phyloP scores from a whole-genome alignment of 1,139 yeast species.

The Zygotorulaspora mrakii region DNA sequence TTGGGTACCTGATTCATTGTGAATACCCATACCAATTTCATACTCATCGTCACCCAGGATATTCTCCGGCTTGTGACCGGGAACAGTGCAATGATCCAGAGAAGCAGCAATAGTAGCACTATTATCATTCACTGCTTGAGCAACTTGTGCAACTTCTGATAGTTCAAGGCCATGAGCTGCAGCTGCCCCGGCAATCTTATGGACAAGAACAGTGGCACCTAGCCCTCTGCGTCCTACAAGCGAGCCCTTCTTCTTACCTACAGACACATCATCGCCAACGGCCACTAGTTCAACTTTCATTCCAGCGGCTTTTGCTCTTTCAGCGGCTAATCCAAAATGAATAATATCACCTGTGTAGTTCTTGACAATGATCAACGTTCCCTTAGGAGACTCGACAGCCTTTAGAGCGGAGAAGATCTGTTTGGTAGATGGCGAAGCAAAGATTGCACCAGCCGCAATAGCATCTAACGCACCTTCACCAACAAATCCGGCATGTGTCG shows the following conservation, averaged over 20 bases:
- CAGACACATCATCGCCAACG: conserved; percentile 69
- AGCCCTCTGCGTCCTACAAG: conserved; percentile 51
- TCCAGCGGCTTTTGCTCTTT: conserved; percentile 71
- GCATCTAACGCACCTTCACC: conserved; percentile 75
- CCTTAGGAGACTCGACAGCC: conserved; percentile 45
- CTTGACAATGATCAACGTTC: conserved; percentile 68
- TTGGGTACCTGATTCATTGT: conserved; percentile 51
- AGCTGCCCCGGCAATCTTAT: conserved; percentile 49
- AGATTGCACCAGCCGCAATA: conserved; percentile 77
- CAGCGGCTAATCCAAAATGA: conserved; percentile 82
- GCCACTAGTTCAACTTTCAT: conserved; percentile 60
- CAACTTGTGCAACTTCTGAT: conserved; percentile 40
- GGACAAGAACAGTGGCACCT: conserved; percentile 46
- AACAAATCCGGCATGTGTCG: conserved; percentile 81
- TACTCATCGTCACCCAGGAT: conserved; percentile 40
- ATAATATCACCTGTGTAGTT: conserved; percentile 85
- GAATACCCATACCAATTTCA: conserved; percentile 53
- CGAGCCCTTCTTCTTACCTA: conserved; percentile 43
- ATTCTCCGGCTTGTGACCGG: conserved; percentile 44
- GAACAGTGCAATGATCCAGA: conserved; percentile 51
- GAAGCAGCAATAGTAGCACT: conserved; percentile 50
- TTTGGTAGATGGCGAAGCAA: conserved; percentile 83
- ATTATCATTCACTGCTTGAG: conserved; percentile 39
- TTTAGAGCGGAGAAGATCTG: conserved; percentile 65
- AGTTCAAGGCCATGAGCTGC: conserved; percentile 39